Percentiles rank a stretch among this genome's conserved stretches.
phyloP scores from a whole-genome alignment of 2,329 filamentous ascomycete species.

The Sphaerulina populicola region DNA sequence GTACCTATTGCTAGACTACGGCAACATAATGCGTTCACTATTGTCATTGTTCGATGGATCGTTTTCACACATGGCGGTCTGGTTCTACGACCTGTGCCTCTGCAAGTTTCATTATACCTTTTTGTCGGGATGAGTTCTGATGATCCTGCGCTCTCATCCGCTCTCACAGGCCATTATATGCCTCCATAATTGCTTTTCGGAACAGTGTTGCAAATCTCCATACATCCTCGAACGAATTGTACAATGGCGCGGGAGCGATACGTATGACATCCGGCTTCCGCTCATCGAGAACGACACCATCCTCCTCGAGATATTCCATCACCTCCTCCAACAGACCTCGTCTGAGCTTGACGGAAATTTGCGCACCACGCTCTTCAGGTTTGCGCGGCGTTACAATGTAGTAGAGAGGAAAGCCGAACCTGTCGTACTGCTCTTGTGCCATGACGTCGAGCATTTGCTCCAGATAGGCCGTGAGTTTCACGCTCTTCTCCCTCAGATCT shows the following conservation, averaged over 20 bases:
- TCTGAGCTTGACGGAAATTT: constrained; percentile 64
- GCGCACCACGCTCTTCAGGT: constrained; percentile 62
- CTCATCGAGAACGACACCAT: constrained; percentile 71
- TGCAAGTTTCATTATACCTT: too few species aligned
- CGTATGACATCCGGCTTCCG: constrained; percentile 77
- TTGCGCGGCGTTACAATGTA: constrained; percentile 61
- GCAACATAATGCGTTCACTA: too few species aligned
- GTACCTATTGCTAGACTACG: too few species aligned
- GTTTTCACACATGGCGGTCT: too few species aligned
- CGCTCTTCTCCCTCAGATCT: constrained; percentile 59
- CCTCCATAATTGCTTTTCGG: constrained; percentile 40
- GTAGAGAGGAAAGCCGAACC: constrained; percentile 29
- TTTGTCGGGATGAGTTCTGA: too few species aligned
- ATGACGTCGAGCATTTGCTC: constrained; percentile 52
- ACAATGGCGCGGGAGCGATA: constrained; percentile 74
- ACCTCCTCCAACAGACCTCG: constrained; percentile 64
- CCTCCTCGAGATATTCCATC: constrained; percentile 53
- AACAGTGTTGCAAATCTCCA: constrained; percentile 52
- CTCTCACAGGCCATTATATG: constrained; percentile 9
- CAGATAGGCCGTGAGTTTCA: constrained; percentile 67
- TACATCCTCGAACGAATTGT: constrained; percentile 72
- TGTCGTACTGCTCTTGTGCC: constrained; percentile 12
- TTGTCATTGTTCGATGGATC: too few species aligned
- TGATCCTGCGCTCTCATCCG: too few species aligned
- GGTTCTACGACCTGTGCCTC: too few species aligned